Evolutionary conservation across 441 rosid genomes (phyloP), one percentile per base, ranked within the genome.

Genomic region (Jatropha multifida): DNA sequence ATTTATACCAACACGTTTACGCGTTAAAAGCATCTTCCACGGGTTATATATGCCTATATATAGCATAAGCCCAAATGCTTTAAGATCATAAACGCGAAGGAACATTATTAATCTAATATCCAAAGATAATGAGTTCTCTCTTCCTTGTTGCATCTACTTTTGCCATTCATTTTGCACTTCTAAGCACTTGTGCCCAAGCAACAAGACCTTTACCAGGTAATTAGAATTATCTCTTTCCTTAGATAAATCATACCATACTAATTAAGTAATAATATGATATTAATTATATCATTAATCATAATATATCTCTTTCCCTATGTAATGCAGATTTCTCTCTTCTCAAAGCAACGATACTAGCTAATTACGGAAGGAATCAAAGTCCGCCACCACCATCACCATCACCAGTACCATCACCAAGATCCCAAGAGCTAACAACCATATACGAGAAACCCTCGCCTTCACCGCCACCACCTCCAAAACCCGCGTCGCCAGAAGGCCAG

Each of bases 191-290:
- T 56, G 64, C 73, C 18, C 63, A 20, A 40, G 73, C 73, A 54
- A 70, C 73, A 54, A 70, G 73, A 55, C 20, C 37, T n/a, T 56
- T 70, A 9, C 51, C 51, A 55, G 73, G 73, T 70, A 12, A 51
- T 69, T 32, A 32, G 0, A 37, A 14, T 17, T 4, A 4, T 20
- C 17, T 7, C 32, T 58, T 1, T 54, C 37, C 13, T 4, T 58
- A 23, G 2, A 32, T 4, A 54, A 54, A 54, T 54, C 58, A 54
- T 48, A 32, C 32, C 4, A 0, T 12, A 48, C 52, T 12, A 12
- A 48, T 13, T 48, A 48, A 48, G 17, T 48, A 13, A 48, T 10
- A 48, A 48, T 32, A 32, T 32, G 32, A 32, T 32, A 32, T 32
- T 32, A 32, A 32, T 27, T 27, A 2, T 27, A 27, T 27, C 2